phyloP scores from a whole-genome alignment of 78 protist genomes.

The Capsaspora owczarzaki region DNA sequence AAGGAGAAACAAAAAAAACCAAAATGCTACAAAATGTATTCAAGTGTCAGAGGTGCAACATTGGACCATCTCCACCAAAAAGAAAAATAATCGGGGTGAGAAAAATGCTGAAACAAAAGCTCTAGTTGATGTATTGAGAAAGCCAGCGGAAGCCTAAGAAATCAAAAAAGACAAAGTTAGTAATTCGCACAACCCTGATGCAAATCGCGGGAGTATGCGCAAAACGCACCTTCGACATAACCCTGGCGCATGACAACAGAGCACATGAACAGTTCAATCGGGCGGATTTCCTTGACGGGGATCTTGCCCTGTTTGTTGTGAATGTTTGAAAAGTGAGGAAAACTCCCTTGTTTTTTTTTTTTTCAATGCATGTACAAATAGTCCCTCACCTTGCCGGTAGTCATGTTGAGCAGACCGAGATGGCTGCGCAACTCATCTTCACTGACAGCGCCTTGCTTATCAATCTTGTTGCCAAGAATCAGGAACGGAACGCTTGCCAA shows the following conservation, averaged over 20 bases:
- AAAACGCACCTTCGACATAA: slow-evolving; percentile 95
- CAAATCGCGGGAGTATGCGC: background rate
- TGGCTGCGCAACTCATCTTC: slow-evolving; percentile 78
- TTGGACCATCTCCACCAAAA: background rate
- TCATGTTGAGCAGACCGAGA: slow-evolving; percentile 67
- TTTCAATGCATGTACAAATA: background rate
- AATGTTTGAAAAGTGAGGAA: no score
- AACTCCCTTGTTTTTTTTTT: background rate
- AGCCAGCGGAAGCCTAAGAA: slow-evolving; percentile 18
- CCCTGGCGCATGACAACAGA: slow-evolving; percentile 82
- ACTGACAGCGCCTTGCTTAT: slow-evolving; percentile 70
- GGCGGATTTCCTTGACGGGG: slow-evolving; percentile 58
- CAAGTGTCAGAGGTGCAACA: no score
- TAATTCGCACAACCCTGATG: background rate
- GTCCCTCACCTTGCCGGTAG: slow-evolving; percentile 74
- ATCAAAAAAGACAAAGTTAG: no score
- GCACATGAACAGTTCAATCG: slow-evolving; percentile 98
- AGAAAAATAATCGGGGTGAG: background rate
- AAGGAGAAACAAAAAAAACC: background rate
- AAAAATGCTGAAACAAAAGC: no score
- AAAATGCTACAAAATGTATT: background rate
- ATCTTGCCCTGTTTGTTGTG: slow-evolving; percentile 52
- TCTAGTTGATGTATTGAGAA: background rate
- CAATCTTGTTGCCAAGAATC: slow-evolving; percentile 98
- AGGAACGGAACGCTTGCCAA: slow-evolving; percentile 88